Percentiles rank a stretch among this genome's conserved stretches.
Conservation (phyloP, 371 early-diverging fungal species). For the Paraphysoderma sedebokerense region DNA sequence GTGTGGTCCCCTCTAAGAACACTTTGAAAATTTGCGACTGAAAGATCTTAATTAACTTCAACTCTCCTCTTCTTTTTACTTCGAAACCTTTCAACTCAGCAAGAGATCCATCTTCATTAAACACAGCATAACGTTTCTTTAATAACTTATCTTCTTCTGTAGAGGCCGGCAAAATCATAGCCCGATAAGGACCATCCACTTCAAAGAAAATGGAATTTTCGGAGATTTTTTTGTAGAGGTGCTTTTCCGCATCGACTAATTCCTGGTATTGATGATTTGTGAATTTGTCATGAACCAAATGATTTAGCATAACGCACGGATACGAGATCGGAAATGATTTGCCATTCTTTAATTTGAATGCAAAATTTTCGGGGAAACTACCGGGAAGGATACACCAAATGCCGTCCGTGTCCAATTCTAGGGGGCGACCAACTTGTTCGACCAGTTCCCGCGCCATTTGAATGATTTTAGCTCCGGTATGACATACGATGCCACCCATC, state of each 20-base stretch:
- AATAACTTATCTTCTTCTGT: constrained; percentile 92
- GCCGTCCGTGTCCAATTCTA: constrained; percentile 99
- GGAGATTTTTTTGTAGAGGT: constrained; percentile 48
- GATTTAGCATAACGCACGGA: constrained; percentile 95
- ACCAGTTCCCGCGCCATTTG: constrained; percentile 88
- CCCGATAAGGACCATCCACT: constrained; percentile 98
- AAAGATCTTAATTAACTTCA: constrained; percentile 96
- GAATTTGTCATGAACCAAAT: constrained; percentile 88
- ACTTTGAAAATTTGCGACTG: constrained; percentile 89
- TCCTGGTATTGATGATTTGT: constrained; percentile 97
- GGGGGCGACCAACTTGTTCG: constrained; percentile 88
- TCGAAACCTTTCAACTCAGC: constrained; percentile 99
- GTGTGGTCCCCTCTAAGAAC: constrained; percentile 71
- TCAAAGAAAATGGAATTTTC: constrained; percentile 99
- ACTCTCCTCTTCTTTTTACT: constrained; percentile 97
- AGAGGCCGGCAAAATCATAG: constrained; percentile 97
- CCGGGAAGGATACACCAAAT: constrained; percentile 98
- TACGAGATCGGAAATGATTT: constrained; percentile 76
- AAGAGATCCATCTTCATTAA: constrained; percentile 86
- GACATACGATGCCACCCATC: constrained; percentile 99
- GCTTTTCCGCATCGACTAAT: constrained; percentile 29
- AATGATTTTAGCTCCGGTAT: constrained; percentile 94
- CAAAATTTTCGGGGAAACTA: constrained; percentile 83
- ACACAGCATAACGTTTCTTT: constrained; percentile 98
- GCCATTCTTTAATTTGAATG: constrained; percentile 58